Percentiles rank a stretch among this genome's conserved stretches.
These are phyloP conservation scores for Magnusiomyces suaveolens DNA, from an alignment of 1,139 yeast genomes.

Conservation along the genomic window DNA sequence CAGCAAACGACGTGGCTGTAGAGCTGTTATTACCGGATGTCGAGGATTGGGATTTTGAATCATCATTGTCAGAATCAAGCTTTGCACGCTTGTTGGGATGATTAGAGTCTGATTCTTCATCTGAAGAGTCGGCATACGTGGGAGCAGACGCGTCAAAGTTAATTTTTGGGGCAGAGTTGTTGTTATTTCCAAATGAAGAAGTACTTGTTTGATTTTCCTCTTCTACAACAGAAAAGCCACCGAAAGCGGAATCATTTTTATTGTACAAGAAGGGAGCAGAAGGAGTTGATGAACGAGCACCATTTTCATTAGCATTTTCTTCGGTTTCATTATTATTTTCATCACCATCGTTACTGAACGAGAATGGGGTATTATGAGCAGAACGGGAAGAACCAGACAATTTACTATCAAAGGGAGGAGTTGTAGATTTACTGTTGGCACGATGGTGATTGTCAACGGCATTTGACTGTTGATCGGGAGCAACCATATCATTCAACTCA, in stretches of 20 bases:
- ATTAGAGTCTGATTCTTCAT: not conserved
- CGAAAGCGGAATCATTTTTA: conserved; percentile 1
- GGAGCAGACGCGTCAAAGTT: conserved; percentile 1
- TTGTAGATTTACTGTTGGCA: conserved; percentile 13
- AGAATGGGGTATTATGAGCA: not conserved
- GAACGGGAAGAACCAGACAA: conserved; percentile 12
- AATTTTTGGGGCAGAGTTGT: not conserved
- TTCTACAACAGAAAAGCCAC: conserved; percentile 2
- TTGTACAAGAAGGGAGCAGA: conserved; percentile 3
- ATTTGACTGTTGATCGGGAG: conserved; percentile 29
- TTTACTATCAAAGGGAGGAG: conserved; percentile 15
- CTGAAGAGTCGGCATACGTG: conserved; percentile 2
- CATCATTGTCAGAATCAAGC: not conserved
- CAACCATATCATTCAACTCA: conserved; percentile 41
- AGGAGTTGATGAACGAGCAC: not conserved
- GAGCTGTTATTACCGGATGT: not conserved
- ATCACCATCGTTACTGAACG: not conserved
- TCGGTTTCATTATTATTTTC: not conserved
- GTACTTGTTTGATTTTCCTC: too few relatives aligned
- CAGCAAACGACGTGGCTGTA: conserved; percentile 18
- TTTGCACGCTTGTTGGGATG: not conserved
- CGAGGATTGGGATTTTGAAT: not conserved
- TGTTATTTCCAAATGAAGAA: not conserved
- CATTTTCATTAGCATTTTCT: not conserved
- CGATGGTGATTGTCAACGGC: too few relatives aligned